Evolutionary conservation across 257 asterid species (phyloP).

Genomic region (Capsicum chinense): DNA sequence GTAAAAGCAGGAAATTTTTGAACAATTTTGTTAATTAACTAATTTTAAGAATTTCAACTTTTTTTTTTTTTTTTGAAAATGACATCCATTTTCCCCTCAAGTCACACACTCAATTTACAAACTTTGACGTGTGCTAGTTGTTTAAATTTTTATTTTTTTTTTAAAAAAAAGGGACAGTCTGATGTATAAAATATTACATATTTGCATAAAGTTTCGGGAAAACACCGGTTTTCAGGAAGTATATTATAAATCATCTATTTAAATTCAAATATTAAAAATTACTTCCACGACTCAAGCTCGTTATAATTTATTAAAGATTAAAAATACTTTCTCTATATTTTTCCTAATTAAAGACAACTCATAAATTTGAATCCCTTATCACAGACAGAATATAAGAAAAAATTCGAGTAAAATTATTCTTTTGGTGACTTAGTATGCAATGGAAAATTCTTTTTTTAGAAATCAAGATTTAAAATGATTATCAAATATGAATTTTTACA

Average conservation of each 20-base stretch:
- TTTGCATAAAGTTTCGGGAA: not conserved
- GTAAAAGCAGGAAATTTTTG: not conserved
- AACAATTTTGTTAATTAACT: not conserved
- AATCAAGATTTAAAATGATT: not conserved
- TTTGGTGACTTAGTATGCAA: not conserved
- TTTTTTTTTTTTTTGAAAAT: constrained; percentile 7
- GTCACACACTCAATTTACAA: constrained; percentile 16
- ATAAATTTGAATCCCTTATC: constrained; percentile 10
- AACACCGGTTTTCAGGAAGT: not conserved
- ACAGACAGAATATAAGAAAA: not conserved
- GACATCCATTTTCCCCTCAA: not conserved
- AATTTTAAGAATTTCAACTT: not conserved
- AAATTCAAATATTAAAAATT: not conserved
- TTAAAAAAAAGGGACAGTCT: not conserved
- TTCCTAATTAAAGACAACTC: not conserved
- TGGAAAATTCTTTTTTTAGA: not conserved
- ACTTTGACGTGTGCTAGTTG: not conserved
- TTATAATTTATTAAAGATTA: not conserved
- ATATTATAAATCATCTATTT: too few species aligned
- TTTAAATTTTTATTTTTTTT: not conserved
- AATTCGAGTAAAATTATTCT: not conserved
- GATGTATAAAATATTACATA: not conserved
- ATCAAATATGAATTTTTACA: not conserved
- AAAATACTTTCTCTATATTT: not conserved
- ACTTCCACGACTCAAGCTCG: fast-evolving